Conservation (phyloP, 441 rosid species). For the Dalechampia spathulata region DNA sequence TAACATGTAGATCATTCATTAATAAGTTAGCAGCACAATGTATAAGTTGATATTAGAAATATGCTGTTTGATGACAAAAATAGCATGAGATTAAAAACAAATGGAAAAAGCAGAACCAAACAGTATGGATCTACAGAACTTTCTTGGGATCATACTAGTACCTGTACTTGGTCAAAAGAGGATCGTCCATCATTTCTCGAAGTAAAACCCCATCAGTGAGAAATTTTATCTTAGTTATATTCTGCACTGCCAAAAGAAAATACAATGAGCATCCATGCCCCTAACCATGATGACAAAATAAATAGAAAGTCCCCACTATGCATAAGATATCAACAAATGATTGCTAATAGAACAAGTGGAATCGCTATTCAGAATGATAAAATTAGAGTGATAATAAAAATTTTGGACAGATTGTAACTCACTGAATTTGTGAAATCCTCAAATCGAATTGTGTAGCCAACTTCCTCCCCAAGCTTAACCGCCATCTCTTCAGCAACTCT, state of each 20-base stretch:
- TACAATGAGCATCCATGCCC: conserved; percentile 15
- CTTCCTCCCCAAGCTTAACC: conserved; percentile 92
- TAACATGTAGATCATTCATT: neutral
- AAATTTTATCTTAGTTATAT: conserved; percentile 72
- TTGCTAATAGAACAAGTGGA: neutral
- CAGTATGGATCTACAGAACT: neutral
- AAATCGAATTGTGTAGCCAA: conserved; percentile 89
- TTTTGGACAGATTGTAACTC: conserved; percentile 17
- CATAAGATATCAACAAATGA: neutral
- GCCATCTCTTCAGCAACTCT: conserved; percentile 99
- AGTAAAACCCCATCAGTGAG: conserved; percentile 95
- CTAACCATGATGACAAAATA: neutral
- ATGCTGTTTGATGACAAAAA: neutral
- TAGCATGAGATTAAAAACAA: neutral
- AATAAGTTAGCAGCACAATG: neutral
- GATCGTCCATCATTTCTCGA: conserved; percentile 99
- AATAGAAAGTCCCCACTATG: too few species aligned
- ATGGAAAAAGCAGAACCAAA: neutral
- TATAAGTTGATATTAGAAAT: neutral
- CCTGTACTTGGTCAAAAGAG: conserved; percentile 95
- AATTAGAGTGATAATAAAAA: conserved; percentile 8
- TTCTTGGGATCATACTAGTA: conserved; percentile 21
- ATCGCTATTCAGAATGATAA: neutral
- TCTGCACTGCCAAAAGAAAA: conserved; percentile 49
- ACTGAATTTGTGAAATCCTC: conserved; percentile 85